A percentile compares a stretch with the other conserved stretches of the same genome.
These are phyloP conservation scores for Paraurostyla sp. DNA, from an alignment of 73 alveolate species.

Conservation along the genomic window DNA sequence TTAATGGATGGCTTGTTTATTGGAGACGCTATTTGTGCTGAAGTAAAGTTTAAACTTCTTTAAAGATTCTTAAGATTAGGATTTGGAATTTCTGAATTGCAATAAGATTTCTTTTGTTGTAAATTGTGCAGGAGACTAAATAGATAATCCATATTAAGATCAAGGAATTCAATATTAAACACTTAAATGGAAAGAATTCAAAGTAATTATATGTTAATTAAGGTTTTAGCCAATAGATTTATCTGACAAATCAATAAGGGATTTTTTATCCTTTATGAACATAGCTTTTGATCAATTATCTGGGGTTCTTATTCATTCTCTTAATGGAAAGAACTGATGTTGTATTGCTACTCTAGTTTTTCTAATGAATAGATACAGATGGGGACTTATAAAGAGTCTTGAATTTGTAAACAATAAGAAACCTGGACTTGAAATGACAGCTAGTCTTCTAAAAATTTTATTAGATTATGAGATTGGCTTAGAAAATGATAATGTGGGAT, in stretches of 20 bases:
- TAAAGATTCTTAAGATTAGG: slow-evolving; percentile 18
- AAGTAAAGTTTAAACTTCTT: not conserved
- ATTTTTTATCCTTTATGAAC: not conserved
- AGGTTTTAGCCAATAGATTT: slow-evolving; percentile 35
- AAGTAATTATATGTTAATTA: not conserved
- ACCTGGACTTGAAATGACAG: slow-evolving; percentile 68
- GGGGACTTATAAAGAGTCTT: slow-evolving; percentile 56
- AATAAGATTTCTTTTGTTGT: slow-evolving; percentile 48
- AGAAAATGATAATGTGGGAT: slow-evolving; percentile 20
- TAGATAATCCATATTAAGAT: slow-evolving; percentile 18
- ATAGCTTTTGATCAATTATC: not conserved
- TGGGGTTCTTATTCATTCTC: slow-evolving; percentile 60
- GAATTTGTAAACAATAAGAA: slow-evolving; percentile 48
- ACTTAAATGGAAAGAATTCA: slow-evolving; percentile 41
- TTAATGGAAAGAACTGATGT: slow-evolving; percentile 58
- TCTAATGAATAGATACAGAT: slow-evolving; percentile 35
- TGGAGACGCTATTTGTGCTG: slow-evolving; percentile 48
- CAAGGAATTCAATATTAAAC: slow-evolving; percentile 1
- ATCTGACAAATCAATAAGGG: not conserved
- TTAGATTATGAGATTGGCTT: slow-evolving; percentile 23
- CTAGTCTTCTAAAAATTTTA: slow-evolving; percentile 9
- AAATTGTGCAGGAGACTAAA: slow-evolving; percentile 53
- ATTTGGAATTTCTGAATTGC: slow-evolving; percentile 46
- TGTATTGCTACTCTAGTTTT: slow-evolving; percentile 36
- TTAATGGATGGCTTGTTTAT: slow-evolving; percentile 52